phyloP scores from a whole-genome alignment of 2,329 filamentous ascomycete species.

The Cladobotryum protrusum region DNA sequence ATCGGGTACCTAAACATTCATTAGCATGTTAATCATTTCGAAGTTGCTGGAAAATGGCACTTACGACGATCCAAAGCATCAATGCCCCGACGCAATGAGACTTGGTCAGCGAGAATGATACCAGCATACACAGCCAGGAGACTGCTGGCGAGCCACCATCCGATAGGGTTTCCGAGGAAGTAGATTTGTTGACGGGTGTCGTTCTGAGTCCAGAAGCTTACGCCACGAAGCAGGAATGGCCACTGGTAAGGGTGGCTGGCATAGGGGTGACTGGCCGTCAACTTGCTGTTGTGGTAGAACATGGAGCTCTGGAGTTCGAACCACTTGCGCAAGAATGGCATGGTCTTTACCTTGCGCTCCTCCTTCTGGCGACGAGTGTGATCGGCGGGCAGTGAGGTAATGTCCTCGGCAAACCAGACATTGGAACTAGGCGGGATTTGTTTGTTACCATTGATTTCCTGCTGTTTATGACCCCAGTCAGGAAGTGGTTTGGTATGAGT shows the following conservation, averaged over 20 bases:
- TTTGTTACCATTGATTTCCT: conserved; percentile 99
- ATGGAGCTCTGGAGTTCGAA: conserved; percentile 94
- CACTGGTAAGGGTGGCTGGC: conserved; percentile 92
- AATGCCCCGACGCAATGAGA: conserved; percentile 85
- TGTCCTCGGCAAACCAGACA: conserved; percentile 88
- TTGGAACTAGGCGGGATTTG: conserved; percentile 85
- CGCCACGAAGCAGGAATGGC: conserved; percentile 94
- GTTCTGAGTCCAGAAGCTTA: conserved; percentile 98
- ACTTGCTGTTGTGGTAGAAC: conserved; percentile 98
- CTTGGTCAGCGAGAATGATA: conserved; percentile 85
- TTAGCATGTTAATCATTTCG: conserved; percentile 22
- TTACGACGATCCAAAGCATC: conserved; percentile 90
- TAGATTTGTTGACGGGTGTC: conserved; percentile 96
- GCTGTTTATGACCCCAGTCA: conserved; percentile 95
- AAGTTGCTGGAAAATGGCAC: conserved; percentile 32
- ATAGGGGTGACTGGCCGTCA: conserved; percentile 96
- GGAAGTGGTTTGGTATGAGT: conserved; percentile 92
- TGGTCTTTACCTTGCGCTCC: conserved; percentile 68
- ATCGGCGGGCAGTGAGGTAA: conserved; percentile 69
- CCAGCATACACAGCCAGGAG: conserved; percentile 89
- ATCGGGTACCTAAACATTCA: conserved; percentile 63
- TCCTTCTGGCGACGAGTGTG: conserved; percentile 69
- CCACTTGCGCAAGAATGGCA: conserved; percentile 92
- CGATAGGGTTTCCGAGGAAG: conserved; percentile 92
- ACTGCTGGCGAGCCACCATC: conserved; percentile 95